Evolutionary conservation across 495 filamentous ascomycete species (phyloP).

Genomic region (Aspergillus bridgeri): DNA sequence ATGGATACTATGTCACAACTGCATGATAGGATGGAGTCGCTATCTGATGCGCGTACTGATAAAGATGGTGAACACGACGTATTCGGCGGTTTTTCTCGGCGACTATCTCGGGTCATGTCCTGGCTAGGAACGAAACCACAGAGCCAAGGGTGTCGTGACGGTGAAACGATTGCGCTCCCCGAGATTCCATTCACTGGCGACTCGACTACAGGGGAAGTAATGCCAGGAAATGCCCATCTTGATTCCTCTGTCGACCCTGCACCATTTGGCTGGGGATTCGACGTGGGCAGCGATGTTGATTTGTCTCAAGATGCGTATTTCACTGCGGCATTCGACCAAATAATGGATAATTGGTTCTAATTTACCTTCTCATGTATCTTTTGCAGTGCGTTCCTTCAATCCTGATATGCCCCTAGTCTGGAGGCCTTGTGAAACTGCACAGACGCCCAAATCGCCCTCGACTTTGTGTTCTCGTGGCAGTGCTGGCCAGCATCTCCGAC

Average conservation of each 20-base stretch:
- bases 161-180: neutral
- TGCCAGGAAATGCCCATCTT: neutral
- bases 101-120: neutral
- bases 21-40: conserved; percentile 10
- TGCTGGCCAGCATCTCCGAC: neutral
- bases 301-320: neutral
- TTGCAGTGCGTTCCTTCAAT: neutral
- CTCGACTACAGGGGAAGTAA: too few species aligned
- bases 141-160: neutral
- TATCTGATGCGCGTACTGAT: conserved; percentile 18
- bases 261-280: neutral
- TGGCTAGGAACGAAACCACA: neutral
- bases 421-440: neutral
- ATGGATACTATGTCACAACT: conserved; percentile 12
- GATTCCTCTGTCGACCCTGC: neutral
- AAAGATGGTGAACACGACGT: conserved; percentile 8
- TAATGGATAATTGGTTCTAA: conserved; percentile 1
- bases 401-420: neutral
- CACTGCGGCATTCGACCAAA: neutral
- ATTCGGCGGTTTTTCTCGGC: neutral
- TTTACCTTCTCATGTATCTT: too few species aligned
- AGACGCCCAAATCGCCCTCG: neutral
- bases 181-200: neutral
- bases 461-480: neutral
- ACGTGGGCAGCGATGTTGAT: neutral